phyloP scores from a whole-genome alignment of 1,284 basidiomycete genomes.

The Sanghuangporus weigelae region DNA sequence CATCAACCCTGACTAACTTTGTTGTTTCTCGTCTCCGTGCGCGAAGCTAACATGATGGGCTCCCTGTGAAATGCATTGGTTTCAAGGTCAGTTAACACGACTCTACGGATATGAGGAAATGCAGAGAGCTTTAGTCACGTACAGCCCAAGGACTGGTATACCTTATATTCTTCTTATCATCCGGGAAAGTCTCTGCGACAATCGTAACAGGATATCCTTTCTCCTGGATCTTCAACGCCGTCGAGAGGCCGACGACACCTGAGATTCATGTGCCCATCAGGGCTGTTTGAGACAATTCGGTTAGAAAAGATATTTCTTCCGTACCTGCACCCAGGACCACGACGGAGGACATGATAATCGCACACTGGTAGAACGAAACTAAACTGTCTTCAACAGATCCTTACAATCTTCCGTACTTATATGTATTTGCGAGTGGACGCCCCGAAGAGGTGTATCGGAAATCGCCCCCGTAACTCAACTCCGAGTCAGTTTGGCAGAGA shows the following conservation, averaged over 20 bases:
- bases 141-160: slow-evolving; percentile 81
- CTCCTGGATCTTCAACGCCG: slow-evolving; percentile 61
- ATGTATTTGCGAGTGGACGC: no score
- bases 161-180: slow-evolving; percentile 57
- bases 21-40: slow-evolving; percentile 42
- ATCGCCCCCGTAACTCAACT: no score
- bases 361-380: no score
- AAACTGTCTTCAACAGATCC: no score
- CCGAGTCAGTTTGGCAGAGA: no score
- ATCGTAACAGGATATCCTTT: slow-evolving; percentile 55
- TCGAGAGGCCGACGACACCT: slow-evolving; percentile 72
- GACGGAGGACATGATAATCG: slow-evolving; percentile 9
- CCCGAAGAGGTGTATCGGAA: no score
- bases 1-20: slow-evolving; percentile 33
- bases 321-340: slow-evolving; percentile 14
- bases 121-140: slow-evolving; percentile 22
- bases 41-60: slow-evolving; percentile 65
- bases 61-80: slow-evolving; percentile 33
- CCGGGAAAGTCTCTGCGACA: slow-evolving; percentile 61
- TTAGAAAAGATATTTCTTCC: not conserved
- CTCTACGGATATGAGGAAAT: not conserved
- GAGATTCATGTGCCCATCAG: not conserved
- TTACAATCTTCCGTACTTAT: no score
- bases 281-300: not conserved
- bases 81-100: not conserved